Percentiles rank a stretch among this genome's conserved stretches.
These are phyloP conservation scores for Salvia miltiorrhiza DNA, from an alignment of 257 asterid species.

Conservation along the genomic window DNA sequence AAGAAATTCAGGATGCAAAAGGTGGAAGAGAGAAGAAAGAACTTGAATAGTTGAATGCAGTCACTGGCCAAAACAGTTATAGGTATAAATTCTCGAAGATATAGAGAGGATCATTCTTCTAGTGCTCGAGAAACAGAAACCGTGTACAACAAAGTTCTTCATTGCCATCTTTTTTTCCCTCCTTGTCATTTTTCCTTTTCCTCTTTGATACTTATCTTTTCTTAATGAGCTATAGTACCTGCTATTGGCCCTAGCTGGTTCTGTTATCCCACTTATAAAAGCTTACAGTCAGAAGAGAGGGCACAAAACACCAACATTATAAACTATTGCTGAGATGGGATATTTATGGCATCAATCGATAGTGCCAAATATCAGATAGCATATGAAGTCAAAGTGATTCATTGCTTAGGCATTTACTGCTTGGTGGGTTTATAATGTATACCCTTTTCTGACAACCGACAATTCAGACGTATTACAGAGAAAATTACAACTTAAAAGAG, in stretches of 20 bases:
- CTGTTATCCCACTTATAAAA: constrained; percentile 2
- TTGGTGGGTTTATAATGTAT: not conserved
- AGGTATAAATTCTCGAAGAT: not conserved
- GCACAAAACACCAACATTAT: not conserved
- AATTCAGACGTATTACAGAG: not conserved
- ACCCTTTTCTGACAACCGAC: not conserved
- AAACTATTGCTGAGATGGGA: not conserved
- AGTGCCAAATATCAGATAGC: constrained; percentile 1
- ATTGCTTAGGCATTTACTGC: constrained; percentile 14
- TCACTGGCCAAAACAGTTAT: not conserved
- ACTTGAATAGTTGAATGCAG: constrained; percentile 2
- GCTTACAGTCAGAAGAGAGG: not conserved
- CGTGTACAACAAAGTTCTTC: not conserved
- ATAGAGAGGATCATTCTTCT: not conserved
- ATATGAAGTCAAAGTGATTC: not conserved
- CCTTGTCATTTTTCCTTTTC: not conserved
- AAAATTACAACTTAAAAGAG: not conserved
- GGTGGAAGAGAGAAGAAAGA: not conserved
- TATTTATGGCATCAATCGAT: not conserved
- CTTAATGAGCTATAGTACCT: not conserved
- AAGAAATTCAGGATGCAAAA: constrained; percentile 14
- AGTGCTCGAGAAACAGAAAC: not conserved
- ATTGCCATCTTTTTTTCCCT: not conserved
- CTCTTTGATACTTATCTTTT: not conserved
- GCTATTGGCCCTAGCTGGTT: not conserved